Evolutionary conservation across 768 basidiomycete genomes (phyloP), one percentile per base, ranked within the genome.

Genomic region (Panaeolus cyanescens): DNA sequence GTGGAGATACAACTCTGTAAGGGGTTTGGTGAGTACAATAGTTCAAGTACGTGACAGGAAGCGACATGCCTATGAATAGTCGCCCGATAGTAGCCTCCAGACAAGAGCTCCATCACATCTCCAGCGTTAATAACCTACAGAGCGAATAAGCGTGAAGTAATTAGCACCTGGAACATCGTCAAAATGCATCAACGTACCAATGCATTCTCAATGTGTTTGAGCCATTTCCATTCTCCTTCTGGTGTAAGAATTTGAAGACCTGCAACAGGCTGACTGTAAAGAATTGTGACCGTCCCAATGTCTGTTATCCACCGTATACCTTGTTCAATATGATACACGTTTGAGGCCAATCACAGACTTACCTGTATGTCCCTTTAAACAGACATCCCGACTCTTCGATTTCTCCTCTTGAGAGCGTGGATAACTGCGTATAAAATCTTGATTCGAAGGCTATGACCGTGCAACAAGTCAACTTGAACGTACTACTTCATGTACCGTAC

Each of bases 401-500:
- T 85, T 85, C 9, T 86, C 85, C 20, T 82, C 83, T 32, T 74
- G 67, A 1, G 77, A 72, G 25, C 82, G 78, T 3, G 83, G 84
- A 63, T 83, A 83, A 67, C 85, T 86, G 50, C n/a, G n/a, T n/a
- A n/a, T n/a, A n/a, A n/a, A n/a, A n/a, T n/a, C n/a, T n/a, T n/a
- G n/a, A n/a, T 22, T 17, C 1, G 4, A 12, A 32, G 17, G 22
- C 50, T 12, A 57, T 28, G 30, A 31, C 33, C 22, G 22, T 25
- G 45, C 25, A 22, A 31, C 6, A n/a, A 15, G 39, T 15, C 20
- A 37, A 1, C n/a, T 50, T 15, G 10, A n/a, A 64, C 83, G 12
- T 30, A 85, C 86, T 88, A 89, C 74, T 88, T 87, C 85, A 88
- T 87, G 70, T 83, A 87, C 50, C 87, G 78, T 5, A 83, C 87